Evolutionary conservation across 2,329 filamentous ascomycete species (phyloP), one percentile per base, ranked within the genome.

Genomic region (Cordyceps cicadae): DNA sequence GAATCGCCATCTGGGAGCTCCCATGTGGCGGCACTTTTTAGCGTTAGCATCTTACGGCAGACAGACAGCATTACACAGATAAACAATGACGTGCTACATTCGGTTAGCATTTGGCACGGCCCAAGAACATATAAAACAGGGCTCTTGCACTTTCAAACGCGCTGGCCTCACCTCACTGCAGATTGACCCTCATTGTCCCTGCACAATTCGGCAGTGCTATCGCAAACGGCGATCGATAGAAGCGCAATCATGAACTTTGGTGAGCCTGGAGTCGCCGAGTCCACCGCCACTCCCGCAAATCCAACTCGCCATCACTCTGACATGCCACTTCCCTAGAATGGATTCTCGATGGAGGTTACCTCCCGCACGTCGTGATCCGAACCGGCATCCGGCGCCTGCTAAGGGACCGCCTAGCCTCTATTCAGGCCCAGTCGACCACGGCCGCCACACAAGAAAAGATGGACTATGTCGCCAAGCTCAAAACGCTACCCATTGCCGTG

Each of bases 361-460:
- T 89, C 34, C 87, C 87, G 3, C 79, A 85, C 63, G 69, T 79
- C 12, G 67, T 88, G 29, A 85, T 89, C 65, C 83, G 86, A 19
- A 67, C 83, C 19, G 86, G 86, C 17, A 89, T 89, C 67, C 80
- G 86, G 17, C 78, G 79, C n/a, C 85, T 88, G 71, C 78, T 89
- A 12, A 76, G 76, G n/a, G 77, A 85, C 63, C 83, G 87, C 15
- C 74, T 87, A 41, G 70, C 74, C 43, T 76, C 76, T 45, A 86
- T 89, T 65, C 72, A 76, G 29, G 76, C 76, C 11, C 79, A 79
- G 2, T 81, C 81, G 17, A 76, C 86, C 3, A 74, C 76, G 59
- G 76, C 78, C 29, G 78, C 77, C 17, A 82, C 82, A 62, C 77
- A 79, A 61, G 78, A 77, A 62, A 89, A 89, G 70, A 86, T 87